phyloP scores from a whole-genome alignment of 2,329 filamentous ascomycete species.

The Chaetomiaceae sp. region DNA sequence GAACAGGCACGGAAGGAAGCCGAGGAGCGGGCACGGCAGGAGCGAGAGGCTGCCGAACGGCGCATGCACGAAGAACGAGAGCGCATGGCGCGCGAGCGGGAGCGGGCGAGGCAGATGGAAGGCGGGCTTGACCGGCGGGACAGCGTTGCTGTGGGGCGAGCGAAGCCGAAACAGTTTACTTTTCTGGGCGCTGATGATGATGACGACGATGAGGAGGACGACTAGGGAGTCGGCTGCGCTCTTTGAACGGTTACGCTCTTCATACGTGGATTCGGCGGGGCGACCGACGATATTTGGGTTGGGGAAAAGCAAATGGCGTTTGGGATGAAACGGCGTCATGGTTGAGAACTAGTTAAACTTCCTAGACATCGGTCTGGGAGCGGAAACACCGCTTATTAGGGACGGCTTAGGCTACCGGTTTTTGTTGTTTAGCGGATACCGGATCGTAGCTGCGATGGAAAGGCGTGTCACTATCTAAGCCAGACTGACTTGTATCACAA shows the following conservation, averaged over 20 bases:
- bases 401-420: too few species aligned
- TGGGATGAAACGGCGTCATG: neutral
- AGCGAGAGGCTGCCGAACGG: slow-evolving; percentile 34
- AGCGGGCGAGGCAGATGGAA: slow-evolving; percentile 41
- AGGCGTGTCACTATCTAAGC: too few species aligned
- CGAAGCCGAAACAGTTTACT: slow-evolving; percentile 47
- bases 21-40: slow-evolving; percentile 40
- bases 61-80: slow-evolving; percentile 45
- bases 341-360: neutral
- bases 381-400: too few species aligned
- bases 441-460: too few species aligned
- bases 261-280: neutral
- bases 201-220: slow-evolving; percentile 44
- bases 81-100: slow-evolving; percentile 43
- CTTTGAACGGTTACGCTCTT: neutral
- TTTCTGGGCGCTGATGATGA: slow-evolving; percentile 47
- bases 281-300: neutral
- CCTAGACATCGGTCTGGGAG: too few species aligned
- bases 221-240: neutral
- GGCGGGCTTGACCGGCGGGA: slow-evolving; percentile 23
- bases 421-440: too few species aligned
- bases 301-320: neutral
- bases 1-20: slow-evolving; percentile 49
- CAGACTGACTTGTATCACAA: too few species aligned
- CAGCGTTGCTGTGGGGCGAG: slow-evolving; percentile 29